Conservation (phyloP, 345 rosid genomes). For the Eucalyptus brandiana region DNA sequence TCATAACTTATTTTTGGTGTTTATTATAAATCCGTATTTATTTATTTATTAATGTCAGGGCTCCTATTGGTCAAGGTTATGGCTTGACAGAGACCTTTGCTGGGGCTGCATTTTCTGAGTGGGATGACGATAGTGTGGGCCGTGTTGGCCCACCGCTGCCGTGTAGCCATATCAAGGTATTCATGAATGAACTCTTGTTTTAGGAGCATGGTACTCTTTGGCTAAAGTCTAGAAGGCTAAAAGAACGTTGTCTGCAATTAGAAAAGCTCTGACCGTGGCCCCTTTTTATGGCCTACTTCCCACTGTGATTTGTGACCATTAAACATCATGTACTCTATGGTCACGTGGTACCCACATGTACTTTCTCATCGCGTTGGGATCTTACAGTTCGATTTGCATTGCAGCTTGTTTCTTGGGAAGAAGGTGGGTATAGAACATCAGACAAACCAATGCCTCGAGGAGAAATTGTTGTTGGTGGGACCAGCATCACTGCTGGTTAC, state of each 20-base stretch:
- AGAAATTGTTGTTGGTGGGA: constrained; percentile 78
- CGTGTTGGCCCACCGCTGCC: constrained; percentile 94
- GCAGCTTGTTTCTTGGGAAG: constrained; percentile 90
- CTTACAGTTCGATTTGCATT: background rate
- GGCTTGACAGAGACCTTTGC: constrained; percentile 96
- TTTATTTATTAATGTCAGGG: constrained; percentile 17
- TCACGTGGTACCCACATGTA: background rate
- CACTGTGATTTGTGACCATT: background rate
- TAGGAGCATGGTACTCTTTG: background rate
- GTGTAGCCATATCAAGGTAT: constrained; percentile 67
- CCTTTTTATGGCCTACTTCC: background rate
- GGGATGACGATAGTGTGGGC: constrained; percentile 65
- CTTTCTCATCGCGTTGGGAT: background rate
- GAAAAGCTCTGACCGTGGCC: background rate
- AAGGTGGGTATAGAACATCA: constrained; percentile 58
- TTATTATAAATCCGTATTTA: background rate
- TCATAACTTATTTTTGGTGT: background rate
- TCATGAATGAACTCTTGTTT: background rate
- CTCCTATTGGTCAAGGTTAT: constrained; percentile 84
- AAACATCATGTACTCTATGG: background rate
- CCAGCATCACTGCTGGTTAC: constrained; percentile 70
- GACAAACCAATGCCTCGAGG: constrained; percentile 96
- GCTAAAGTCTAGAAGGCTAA: background rate
- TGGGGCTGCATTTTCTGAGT: constrained; percentile 78
- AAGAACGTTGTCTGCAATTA: background rate